phyloP scores from a whole-genome alignment of 768 basidiomycete species.

The Mycena floridula region DNA sequence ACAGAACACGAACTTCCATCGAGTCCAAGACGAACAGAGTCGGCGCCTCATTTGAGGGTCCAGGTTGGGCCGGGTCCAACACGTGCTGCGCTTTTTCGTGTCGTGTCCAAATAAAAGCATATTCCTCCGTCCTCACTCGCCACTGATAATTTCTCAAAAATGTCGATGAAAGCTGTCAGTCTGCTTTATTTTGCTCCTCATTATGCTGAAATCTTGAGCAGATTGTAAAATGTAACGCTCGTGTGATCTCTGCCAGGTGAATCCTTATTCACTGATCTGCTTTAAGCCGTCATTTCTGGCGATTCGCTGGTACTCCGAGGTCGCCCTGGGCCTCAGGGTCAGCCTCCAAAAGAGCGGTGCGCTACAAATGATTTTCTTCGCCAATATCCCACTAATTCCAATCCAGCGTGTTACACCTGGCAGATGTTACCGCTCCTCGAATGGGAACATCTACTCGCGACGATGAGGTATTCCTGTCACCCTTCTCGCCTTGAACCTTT shows the following conservation, averaged over 20 bases:
- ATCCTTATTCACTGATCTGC: conserved; percentile 18
- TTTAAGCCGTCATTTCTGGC: conserved; percentile 79
- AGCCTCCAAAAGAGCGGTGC: conserved; percentile 86
- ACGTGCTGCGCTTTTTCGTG: no score
- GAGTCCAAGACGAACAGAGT: no score
- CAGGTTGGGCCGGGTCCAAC: no score
- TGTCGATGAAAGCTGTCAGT: conserved; percentile 77
- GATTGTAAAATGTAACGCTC: conserved; percentile 55
- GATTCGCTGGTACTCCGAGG: conserved; percentile 84
- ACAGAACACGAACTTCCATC: no score
- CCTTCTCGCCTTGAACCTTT: conserved; percentile 1
- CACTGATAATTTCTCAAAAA: conserved; percentile 17
- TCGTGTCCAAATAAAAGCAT: no score
- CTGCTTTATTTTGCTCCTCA: neutral
- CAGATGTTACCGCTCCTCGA: conserved; percentile 80
- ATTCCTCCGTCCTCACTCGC: no score
- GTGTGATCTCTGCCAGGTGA: conserved; percentile 1
- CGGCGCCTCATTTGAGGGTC: no score
- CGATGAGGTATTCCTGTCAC: conserved; percentile 60
- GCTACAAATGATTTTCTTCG: conserved; percentile 6
- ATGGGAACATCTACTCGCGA: conserved; percentile 78
- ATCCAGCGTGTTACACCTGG: conserved; percentile 79
- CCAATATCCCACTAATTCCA: conserved; percentile 4
- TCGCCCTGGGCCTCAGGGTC: conserved; percentile 72
- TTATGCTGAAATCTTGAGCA: conserved; percentile 15